Evolutionary conservation across 2,329 filamentous ascomycete genomes (phyloP), one percentile per base, ranked within the genome.

Genomic region (Hypomyces rosellus): DNA sequence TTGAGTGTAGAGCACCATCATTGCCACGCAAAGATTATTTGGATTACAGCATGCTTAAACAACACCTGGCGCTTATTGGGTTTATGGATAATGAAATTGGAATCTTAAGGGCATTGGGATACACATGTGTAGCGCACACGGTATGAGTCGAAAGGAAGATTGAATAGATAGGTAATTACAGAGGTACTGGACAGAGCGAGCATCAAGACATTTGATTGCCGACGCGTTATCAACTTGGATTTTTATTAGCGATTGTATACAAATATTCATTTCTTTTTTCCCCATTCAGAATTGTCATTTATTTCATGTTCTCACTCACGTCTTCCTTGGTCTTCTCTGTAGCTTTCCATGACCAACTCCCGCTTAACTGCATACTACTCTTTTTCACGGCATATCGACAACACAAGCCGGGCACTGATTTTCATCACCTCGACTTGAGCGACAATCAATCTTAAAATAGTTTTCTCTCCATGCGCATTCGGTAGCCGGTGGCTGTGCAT

Each of bases 301-400:
- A 30, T 30, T 30, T 30, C 9, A 30, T 30, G 9, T 30, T 11
- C 8, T 30, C 25, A 11, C 8, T 25, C 4, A 25, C 22, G 22
- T 25, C 22, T 3, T 30, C 25, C 25, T 30, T 6, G 25, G 25
- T 30, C 37, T 39, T 39, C n/a, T 9, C n/a, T 39, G 14, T n/a
- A n/a, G 37, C 7, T 39, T 39, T 18, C 13, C n/a, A 16, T 39
- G 16, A n/a, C 16, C 12, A 39, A 16, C 4, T 2, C 61, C 55
- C 62, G 56, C 40, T 65, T 65, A 66, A 57, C 60, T 65, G 62
- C 63, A 65, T 42, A 42, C 6, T 13, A 13, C 18, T 43, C 41
- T 30, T n/a, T 33, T 33, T 15, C 11, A 16, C 41, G 13, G 20
- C 41, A 44, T 44, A 30, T 44, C 38, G 25, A 41, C 38, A 13